These are phyloP conservation scores for Urtica urens DNA, from an alignment of 306 rosid species.

Conservation along the genomic window DNA sequence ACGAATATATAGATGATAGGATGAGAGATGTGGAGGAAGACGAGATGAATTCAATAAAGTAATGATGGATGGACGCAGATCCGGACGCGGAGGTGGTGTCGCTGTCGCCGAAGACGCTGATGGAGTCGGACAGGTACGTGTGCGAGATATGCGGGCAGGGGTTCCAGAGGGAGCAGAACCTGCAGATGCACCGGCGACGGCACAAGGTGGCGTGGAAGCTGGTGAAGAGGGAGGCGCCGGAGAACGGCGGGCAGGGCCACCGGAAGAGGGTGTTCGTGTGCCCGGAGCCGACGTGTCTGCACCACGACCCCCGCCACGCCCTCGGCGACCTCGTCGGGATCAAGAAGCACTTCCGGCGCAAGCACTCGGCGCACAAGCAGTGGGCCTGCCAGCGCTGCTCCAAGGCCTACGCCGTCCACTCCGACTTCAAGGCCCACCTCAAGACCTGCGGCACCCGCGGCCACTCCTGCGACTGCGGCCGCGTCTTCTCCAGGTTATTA, in stretches of 20 bases:
- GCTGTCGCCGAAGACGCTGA: constrained; percentile 75
- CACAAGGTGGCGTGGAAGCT: constrained; percentile 99
- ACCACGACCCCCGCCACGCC: constrained; percentile 94
- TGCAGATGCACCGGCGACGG: constrained; percentile 93
- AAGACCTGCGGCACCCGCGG: constrained; percentile 96
- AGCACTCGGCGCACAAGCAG: constrained; percentile 89
- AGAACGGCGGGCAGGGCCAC: too few species aligned
- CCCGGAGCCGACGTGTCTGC: constrained; percentile 87
- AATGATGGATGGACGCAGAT: constrained; percentile 38
- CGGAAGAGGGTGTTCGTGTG: constrained; percentile 88
- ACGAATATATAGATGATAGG: not conserved
- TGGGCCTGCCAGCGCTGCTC: constrained; percentile 91
- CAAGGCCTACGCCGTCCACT: constrained; percentile 91
- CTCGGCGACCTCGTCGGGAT: constrained; percentile 97
- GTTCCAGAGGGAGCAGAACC: constrained; percentile 96
- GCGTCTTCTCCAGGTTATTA: constrained; percentile 87
- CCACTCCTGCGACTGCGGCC: constrained; percentile 96
- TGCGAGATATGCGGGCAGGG: constrained; percentile 99
- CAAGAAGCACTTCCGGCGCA: constrained; percentile 85
- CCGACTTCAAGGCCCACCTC: constrained; percentile 95
- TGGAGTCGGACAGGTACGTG: constrained; percentile 96
- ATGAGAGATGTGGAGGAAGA: too few species aligned
- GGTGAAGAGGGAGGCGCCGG: constrained; percentile 79
- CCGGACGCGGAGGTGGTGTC: constrained; percentile 99
- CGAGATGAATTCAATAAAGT: too few species aligned